Base-by-base conservation (phyloP, 2,329 filamentous ascomycete genomes). In the Ceratocystis eucalypticola region DNA sequence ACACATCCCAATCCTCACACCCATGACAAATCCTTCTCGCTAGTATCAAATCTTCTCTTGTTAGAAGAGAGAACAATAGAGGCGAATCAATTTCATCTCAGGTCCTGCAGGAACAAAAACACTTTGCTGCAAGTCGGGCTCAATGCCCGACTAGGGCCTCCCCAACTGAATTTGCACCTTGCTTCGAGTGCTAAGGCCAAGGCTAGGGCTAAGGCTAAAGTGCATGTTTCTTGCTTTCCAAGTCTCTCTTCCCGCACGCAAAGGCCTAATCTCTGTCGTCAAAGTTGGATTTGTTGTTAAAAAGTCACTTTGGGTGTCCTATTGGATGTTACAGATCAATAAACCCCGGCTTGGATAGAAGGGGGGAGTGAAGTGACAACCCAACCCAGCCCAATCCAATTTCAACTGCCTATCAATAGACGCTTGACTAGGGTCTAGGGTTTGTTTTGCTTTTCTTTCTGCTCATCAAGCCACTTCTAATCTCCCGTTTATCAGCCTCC, bases 1-100 rank as follows among this genome's bases (percentile, higher is more conserved):
- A 37, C 33, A 37, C 33, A 37, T 10, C 37, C 37, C 37, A 41
- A 41, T 41, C 37, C 53, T 15, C 22, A 25, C 8, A 59, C 28
- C 55, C 55, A 59, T 59, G 55, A 28, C 28, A 37, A n/a, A 59
- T 37, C 55, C 55, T 59, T 59, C 55, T 59, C 37, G 55, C 33
- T 30, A 20, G 25, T 59, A 37, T n/a, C 28, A 37, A 17, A n/a
- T 59, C 33, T 30, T 37, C 33, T 59, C 28, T n/a, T 59, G 30
- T 30, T 5, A 6, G 28, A 12, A 37, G 55, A 15, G 55, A 37
- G 48, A 53, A n/a, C 48, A 53, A 33, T 30, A 37, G n/a, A 59
- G 55, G 33, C 28, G 12, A 25, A 33, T 33, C 55, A 59, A 37
- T 30, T 33, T n/a, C 25, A 59, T 30, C 22, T 4, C n/a, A 59